These are phyloP conservation scores for Gnomoniopsis sp. DNA, from an alignment of 2,329 filamentous ascomycete species.

Conservation along the genomic window DNA sequence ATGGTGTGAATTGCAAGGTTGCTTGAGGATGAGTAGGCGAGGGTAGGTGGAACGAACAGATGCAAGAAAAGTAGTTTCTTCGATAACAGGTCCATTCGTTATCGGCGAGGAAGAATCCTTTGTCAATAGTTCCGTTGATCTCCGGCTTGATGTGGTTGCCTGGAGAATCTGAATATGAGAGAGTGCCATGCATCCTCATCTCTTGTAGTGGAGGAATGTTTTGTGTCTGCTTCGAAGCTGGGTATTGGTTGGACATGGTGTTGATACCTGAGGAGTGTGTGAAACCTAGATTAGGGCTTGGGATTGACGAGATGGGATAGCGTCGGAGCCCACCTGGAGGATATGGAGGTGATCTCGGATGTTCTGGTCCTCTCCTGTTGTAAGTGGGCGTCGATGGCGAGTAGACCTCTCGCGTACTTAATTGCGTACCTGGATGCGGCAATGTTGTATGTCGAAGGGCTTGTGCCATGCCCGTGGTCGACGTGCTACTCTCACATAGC, in stretches of 20 bases:
- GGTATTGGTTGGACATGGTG: slow-evolving; percentile 50
- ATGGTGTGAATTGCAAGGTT: slow-evolving; percentile 49
- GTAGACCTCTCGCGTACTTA: slow-evolving; percentile 53
- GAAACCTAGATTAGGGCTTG: slow-evolving; percentile 45
- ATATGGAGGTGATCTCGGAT: slow-evolving; percentile 52
- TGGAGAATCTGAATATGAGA: slow-evolving; percentile 57
- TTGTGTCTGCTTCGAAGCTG: slow-evolving; percentile 33
- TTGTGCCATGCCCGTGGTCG: slow-evolving; percentile 56
- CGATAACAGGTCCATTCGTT: slow-evolving; percentile 90
- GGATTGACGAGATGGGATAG: slow-evolving; percentile 51
- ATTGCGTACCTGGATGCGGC: slow-evolving; percentile 46
- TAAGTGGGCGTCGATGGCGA: slow-evolving; percentile 48
- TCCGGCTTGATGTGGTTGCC: slow-evolving; percentile 56
- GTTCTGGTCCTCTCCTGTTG: slow-evolving; percentile 43
- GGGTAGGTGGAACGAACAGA: slow-evolving; percentile 70
- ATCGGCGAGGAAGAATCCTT: slow-evolving; percentile 81
- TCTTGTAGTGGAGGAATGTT: slow-evolving; percentile 52
- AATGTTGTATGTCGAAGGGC: slow-evolving; percentile 50
- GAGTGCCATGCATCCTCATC: slow-evolving; percentile 53
- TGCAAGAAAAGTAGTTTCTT: slow-evolving; percentile 85
- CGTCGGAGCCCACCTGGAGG: slow-evolving; percentile 40
- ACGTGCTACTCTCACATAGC: slow-evolving; percentile 39
- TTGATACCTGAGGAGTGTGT: slow-evolving; percentile 31
- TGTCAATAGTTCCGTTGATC: slow-evolving; percentile 78
- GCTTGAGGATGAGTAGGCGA: slow-evolving; percentile 41